A percentile compares a stretch with the other conserved stretches of the same genome.
Evolutionary conservation across 495 filamentous ascomycete species (phyloP).

Genomic region (Acidiella bohemica): DNA sequence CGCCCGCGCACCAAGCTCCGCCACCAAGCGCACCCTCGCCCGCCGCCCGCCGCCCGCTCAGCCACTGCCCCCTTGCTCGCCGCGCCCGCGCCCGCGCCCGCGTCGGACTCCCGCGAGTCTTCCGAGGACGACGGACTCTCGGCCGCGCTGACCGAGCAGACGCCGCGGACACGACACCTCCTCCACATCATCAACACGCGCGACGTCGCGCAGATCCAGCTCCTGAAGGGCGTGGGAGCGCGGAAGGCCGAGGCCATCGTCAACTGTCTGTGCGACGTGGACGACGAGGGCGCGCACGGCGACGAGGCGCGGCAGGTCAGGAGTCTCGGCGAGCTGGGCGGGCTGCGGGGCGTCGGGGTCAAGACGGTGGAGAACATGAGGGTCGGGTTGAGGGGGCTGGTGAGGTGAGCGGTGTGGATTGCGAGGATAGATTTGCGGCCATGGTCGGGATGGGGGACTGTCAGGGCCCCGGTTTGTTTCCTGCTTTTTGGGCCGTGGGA

Average conservation of each 20-base stretch:
- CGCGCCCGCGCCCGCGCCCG: conserved; percentile 1
- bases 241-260: conserved; percentile 55
- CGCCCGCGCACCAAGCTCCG: conserved; percentile 31
- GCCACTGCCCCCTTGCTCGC: conserved; percentile 13
- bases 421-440: too few species aligned
- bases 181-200: conserved; percentile 78
- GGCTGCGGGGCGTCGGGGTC: conserved; percentile 45
- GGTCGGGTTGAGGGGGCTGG: conserved; percentile 16
- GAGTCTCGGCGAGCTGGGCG: conserved; percentile 39
- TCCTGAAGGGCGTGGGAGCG: conserved; percentile 55
- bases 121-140: conserved; percentile 13
- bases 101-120: background rate
- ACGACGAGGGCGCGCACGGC: conserved; percentile 32
- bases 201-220: conserved; percentile 50
- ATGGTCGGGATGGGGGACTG: too few species aligned
- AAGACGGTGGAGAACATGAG: conserved; percentile 43
- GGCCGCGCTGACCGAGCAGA: conserved; percentile 27
- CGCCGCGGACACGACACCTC: conserved; percentile 56
- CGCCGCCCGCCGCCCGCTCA: conserved; percentile 19
- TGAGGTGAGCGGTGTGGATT: too few species aligned
- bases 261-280: conserved; percentile 37
- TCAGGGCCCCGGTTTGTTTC: too few species aligned
- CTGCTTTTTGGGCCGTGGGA: too few species aligned
- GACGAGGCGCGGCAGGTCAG: conserved; percentile 31
- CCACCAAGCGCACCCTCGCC: too few species aligned